phyloP scores from a whole-genome alignment of 371 early-diverging fungal species.

The Nosema muscidifuracis region DNA sequence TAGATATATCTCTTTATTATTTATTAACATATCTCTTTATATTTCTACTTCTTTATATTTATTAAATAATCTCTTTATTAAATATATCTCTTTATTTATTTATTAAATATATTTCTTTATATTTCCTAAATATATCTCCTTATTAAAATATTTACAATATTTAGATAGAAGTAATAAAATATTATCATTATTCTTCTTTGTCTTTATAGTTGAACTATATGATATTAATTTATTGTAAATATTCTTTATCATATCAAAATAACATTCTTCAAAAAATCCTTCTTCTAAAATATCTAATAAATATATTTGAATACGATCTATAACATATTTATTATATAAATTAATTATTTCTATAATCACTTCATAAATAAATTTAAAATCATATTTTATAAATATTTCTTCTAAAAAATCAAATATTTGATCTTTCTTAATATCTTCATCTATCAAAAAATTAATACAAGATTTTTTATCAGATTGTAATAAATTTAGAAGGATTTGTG shows the following conservation, averaged over 20 bases:
- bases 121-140: background rate
- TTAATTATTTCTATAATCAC: background rate
- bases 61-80: too few species aligned
- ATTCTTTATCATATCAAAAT: slow-evolving; percentile 1
- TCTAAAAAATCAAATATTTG: background rate
- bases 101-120: background rate
- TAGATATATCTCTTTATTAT: too few species aligned
- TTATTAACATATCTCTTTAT: too few species aligned
- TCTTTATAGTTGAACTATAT: background rate
- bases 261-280: slow-evolving; percentile 1
- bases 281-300: background rate
- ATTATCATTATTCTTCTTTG: background rate
- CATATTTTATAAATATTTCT: background rate
- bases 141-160: slow-evolving; percentile 7
- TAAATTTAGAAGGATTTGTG: too few species aligned
- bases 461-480: too few species aligned
- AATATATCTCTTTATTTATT: background rate
- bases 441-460: too few species aligned
- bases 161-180: background rate
- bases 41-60: too few species aligned
- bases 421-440: too few species aligned
- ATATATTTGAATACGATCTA: background rate
- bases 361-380: background rate
- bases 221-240: background rate
- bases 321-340: background rate